A percentile compares a stretch with the other conserved stretches of the same genome.
Evolutionary conservation across 2,329 filamentous ascomycete species (phyloP).

Genomic region (Aspergillus novoparasiticus): DNA sequence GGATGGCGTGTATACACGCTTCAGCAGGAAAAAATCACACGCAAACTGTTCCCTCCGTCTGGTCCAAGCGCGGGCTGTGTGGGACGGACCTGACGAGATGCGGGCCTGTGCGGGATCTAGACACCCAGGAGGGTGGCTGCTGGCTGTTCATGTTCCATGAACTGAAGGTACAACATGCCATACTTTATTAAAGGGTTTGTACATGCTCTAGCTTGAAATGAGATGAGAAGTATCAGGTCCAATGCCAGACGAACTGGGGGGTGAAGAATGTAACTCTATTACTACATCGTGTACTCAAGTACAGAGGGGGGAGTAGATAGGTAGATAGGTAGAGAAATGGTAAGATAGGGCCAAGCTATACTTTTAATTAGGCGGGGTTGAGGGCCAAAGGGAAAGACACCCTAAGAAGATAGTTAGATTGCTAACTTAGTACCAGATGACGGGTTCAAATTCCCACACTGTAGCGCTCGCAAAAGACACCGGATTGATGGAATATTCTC

Average conservation of each 20-base stretch:
- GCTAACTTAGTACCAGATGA: neutral
- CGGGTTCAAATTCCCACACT: neutral
- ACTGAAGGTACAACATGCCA: neutral
- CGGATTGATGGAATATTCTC: neutral
- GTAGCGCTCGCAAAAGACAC: neutral
- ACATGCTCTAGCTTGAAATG: conserved; percentile 1
- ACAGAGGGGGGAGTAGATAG: neutral
- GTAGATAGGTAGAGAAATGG: neutral
- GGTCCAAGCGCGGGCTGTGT: conserved; percentile 18
- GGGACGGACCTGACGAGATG: conserved; percentile 13
- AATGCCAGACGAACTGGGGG: neutral
- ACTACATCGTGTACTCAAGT: neutral
- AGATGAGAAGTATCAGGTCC: neutral
- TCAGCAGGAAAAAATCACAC: neutral
- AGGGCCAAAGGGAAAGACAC: conserved; percentile 3
- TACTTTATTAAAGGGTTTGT: conserved; percentile 2
- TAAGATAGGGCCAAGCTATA: neutral
- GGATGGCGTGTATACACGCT: neutral
- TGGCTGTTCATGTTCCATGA: neutral
- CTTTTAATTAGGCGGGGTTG: conserved; percentile 2
- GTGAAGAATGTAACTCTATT: conserved; percentile 5
- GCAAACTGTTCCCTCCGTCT: conserved; percentile 1
- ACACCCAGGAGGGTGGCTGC: neutral
- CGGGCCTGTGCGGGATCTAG: conserved; percentile 15
- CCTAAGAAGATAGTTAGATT: neutral